phyloP scores from a whole-genome alignment of 805 yeast species.

The Tetrapisispora fleetii region DNA sequence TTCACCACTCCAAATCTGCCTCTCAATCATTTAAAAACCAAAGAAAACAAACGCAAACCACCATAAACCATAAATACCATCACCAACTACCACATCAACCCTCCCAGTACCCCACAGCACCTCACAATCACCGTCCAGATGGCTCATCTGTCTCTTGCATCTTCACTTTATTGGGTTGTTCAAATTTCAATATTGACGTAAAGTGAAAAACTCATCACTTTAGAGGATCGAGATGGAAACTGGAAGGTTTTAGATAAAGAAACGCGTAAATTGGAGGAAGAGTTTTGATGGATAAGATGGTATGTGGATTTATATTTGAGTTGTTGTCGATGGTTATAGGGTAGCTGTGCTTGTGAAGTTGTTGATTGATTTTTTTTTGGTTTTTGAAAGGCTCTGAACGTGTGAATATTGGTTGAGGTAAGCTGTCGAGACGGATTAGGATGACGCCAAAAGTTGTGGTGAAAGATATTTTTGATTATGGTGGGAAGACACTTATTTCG shows the following conservation, averaged over 20 bases:
- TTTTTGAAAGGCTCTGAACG: not conserved
- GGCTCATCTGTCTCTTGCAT: too few species aligned
- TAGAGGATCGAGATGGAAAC: not conserved
- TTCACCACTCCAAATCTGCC: too few species aligned
- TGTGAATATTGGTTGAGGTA: not conserved
- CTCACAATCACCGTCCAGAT: too few species aligned
- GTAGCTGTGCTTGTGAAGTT: not conserved
- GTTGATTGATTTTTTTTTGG: not conserved
- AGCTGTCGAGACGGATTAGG: too few species aligned
- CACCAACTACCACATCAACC: too few species aligned
- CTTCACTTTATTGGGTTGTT: not conserved
- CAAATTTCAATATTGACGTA: not conserved
- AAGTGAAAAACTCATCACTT: not conserved
- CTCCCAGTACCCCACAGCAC: too few species aligned
- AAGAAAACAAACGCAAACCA: too few species aligned
- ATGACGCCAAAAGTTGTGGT: conserved; percentile 10
- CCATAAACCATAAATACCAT: too few species aligned
- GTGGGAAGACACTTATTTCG: conserved; percentile 23
- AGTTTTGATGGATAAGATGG: not conserved
- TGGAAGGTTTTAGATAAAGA: not conserved
- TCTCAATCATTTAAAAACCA: too few species aligned
- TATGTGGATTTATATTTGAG: not conserved
- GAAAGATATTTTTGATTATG: conserved; percentile 23
- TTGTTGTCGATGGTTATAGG: not conserved
- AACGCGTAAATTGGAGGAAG: not conserved